Conservation (phyloP, 1,139 yeast genomes). For the Nakaseomyces sp. region DNA sequence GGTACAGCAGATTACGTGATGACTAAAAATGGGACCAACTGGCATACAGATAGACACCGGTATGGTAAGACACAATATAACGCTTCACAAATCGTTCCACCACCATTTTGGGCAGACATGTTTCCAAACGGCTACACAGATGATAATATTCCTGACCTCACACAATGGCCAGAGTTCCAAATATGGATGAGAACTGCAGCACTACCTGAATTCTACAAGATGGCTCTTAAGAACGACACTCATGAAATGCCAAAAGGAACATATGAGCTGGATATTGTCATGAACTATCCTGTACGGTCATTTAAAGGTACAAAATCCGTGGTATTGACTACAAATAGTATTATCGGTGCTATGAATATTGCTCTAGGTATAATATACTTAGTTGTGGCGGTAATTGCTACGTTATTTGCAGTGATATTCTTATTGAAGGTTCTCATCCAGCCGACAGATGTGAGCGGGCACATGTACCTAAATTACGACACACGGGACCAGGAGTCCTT, state of each 20-base stretch:
- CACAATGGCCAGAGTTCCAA: constrained; percentile 74
- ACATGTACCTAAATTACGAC: constrained; percentile 33
- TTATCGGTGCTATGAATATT: constrained; percentile 81
- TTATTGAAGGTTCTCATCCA: constrained; percentile 38
- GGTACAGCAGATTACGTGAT: constrained; percentile 47
- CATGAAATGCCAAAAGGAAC: constrained; percentile 53
- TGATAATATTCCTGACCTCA: constrained; percentile 72
- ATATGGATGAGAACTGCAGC: constrained; percentile 98
- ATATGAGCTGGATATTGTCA: constrained; percentile 63
- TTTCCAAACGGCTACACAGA: constrained; percentile 85
- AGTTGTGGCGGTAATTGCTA: constrained; percentile 77
- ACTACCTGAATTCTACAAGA: constrained; percentile 72
- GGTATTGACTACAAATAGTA: constrained; percentile 77
- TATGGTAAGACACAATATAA: constrained; percentile 71
- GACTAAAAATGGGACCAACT: constrained; percentile 68
- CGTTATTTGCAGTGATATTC: constrained; percentile 38
- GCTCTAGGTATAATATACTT: constrained; percentile 87
- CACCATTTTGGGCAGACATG: constrained; percentile 82
- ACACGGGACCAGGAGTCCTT: constrained; percentile 2
- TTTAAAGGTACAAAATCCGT: constrained; percentile 78
- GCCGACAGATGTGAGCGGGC: constrained; percentile 39
- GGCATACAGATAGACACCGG: constrained; percentile 72
- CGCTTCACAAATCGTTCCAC: constrained; percentile 73
- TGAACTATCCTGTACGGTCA: constrained; percentile 80
- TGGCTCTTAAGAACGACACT: constrained; percentile 71